Percentiles rank a stretch among this genome's conserved stretches.
Conservation (phyloP, 148 eudicot species). For the Vaccinium myrtillus region DNA sequence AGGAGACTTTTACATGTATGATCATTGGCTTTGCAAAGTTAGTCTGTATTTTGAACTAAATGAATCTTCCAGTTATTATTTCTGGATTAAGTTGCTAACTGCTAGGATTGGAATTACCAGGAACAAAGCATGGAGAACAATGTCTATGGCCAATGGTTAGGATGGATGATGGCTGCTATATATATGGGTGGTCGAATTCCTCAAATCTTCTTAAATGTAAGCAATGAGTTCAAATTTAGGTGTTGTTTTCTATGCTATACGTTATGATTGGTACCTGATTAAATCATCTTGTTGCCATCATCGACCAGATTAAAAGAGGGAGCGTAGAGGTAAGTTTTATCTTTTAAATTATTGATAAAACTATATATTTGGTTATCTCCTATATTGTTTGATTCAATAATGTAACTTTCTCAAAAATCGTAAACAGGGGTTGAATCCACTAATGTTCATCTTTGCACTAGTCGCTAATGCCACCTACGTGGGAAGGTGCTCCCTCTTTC, state of each 20-base stretch:
- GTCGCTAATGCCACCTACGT: slow-evolving; percentile 84
- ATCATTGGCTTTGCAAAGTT: not conserved
- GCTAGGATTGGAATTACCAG: not conserved
- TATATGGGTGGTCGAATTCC: slow-evolving; percentile 98
- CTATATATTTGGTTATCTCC: not conserved
- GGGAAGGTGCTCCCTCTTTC: slow-evolving; percentile 47
- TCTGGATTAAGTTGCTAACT: not conserved
- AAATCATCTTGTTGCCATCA: slow-evolving; percentile 9
- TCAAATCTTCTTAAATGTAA: slow-evolving; percentile 84
- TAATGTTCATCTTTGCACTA: slow-evolving; percentile 93
- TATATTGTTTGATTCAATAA: not conserved
- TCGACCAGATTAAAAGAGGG: slow-evolving; percentile 77
- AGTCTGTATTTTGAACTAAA: not conserved
- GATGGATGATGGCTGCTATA: slow-evolving; percentile 97
- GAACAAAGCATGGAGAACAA: slow-evolving; percentile 25
- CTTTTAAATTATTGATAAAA: not conserved
- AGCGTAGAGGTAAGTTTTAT: slow-evolving; percentile 89
- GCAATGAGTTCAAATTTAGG: slow-evolving; percentile 4
- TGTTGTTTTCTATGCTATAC: not conserved
- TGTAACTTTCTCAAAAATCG: not conserved
- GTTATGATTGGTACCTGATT: slow-evolving; percentile 18
- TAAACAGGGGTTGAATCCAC: slow-evolving; percentile 83
- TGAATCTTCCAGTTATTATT: not conserved
- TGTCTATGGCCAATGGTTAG: slow-evolving; percentile 70
- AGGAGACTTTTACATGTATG: slow-evolving; percentile 57